Evolutionary conservation across 495 filamentous ascomycete species (phyloP), one percentile per base, ranked within the genome.

Genomic region (Trichoderma orchidacearum): DNA sequence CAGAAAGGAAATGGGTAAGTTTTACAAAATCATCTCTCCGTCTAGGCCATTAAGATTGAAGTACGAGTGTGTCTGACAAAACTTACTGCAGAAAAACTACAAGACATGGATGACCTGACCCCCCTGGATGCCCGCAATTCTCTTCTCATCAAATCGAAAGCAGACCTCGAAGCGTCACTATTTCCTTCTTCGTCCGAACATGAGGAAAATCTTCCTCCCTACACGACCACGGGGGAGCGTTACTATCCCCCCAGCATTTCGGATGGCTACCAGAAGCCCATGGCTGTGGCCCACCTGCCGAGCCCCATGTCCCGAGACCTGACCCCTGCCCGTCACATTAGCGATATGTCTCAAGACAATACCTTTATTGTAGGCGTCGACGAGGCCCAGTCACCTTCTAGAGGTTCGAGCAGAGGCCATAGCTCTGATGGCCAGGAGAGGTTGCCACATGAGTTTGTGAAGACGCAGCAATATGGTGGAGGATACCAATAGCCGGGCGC

Each of bases 61-160:
- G 23, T 27, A 41, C 32, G 32, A 8, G 32, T 35, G 32, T 8
- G 8, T n/a, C 32, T 8, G n/a, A n/a, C 32, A 69, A 60, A 55
- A 48, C 1, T 31, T 7, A 21, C 23, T 27, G 58, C 71, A 86
- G 91, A 96, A 70, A 93, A 95, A 77, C 65, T 82, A 34, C 84
- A 85, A 56, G 88, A 93, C 62, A 75, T 89, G 34, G 91, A 95
- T 68, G 84, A 85, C 57, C 81, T 97, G 34, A 97, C 93, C 3
- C 86, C 93, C 11, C 75, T 98, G 29, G 90, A 92, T 62, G 85
- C 92, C 0, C 86, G 90, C 58, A 95, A 95, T 67, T 93, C 90
- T 12, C 80, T 98, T 7, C 82, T 98, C 38, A 85, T 91, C 34
- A 68, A 71, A 13, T 41, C 36, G 3, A 48, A 27, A 23, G 41